A percentile compares a stretch with the other conserved stretches of the same genome.
These are phyloP conservation scores for Aspergillus hortae DNA, from an alignment of 2,329 filamentous ascomycete genomes.

Conservation along the genomic window DNA sequence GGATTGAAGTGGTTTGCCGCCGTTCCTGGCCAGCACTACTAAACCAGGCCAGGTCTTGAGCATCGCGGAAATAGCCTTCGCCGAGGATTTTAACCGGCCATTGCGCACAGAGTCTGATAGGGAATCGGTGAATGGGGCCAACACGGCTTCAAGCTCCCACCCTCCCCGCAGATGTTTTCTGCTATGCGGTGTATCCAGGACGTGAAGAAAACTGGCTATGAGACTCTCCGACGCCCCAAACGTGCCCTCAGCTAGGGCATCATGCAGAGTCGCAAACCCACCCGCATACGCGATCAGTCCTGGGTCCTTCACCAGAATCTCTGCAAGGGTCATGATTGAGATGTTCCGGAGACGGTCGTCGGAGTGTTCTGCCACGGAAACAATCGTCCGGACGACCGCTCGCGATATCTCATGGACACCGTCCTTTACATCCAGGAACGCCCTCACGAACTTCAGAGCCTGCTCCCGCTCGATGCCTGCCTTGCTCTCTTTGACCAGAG, in stretches of 20 bases:
- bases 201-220: slow-evolving; percentile 79
- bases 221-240: slow-evolving; percentile 92
- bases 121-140: slow-evolving; percentile 90
- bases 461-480: slow-evolving; percentile 97
- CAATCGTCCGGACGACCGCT: slow-evolving; percentile 81
- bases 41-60: slow-evolving; percentile 92
- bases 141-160: slow-evolving; percentile 82
- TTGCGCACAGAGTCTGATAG: slow-evolving; percentile 53
- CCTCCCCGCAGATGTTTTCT: slow-evolving; percentile 81
- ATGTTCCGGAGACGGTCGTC: slow-evolving; percentile 86
- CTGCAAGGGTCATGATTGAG: slow-evolving; percentile 86
- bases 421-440: slow-evolving; percentile 92
- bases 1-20: slow-evolving; percentile 79
- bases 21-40: slow-evolving; percentile 81
- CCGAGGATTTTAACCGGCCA: slow-evolving; percentile 75
- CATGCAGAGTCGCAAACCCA: slow-evolving; percentile 81
- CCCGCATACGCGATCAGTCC: slow-evolving; percentile 76
- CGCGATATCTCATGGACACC: slow-evolving; percentile 84
- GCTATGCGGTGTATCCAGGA: slow-evolving; percentile 78
- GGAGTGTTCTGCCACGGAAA: slow-evolving; percentile 80
- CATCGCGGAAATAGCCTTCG: slow-evolving; percentile 86
- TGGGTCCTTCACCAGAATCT: slow-evolving; percentile 85
- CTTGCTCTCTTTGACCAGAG: slow-evolving; percentile 91
- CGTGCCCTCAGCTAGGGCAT: slow-evolving; percentile 82
- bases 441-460: slow-evolving; percentile 90